Evolutionary conservation across 1,139 yeast species (phyloP), one percentile per base, ranked within the genome.

Genomic region (Zygoascus meyerae): DNA sequence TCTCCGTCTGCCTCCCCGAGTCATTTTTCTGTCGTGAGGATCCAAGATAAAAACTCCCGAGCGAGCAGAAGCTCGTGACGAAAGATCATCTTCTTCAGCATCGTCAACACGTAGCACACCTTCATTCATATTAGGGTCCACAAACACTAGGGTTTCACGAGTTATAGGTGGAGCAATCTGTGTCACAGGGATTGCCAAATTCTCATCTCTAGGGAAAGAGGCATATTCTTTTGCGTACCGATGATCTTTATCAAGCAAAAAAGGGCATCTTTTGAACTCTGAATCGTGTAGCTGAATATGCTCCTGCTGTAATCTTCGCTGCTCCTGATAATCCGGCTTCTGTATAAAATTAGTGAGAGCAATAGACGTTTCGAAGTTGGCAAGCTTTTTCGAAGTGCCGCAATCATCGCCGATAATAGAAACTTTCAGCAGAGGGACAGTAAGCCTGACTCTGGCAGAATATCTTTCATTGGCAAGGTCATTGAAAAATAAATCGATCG

Each of bases 251-350:
- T 75, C 75, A 14, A 90, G 64, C 33, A 90, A 63, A 59, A 87
- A 89, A 0, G 95, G 82, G 17, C 80, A 70, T 46, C 98, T 68
- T 55, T 86, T 94, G 55, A 78, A 87, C 0, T 95, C 90, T 0
- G 86, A 85, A 68, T 92, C 98, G 58, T 86, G 85, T 10, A 70
- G 56, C 18, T 77, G 68, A 2, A 89, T 68, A 62, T 86, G 95
- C 5, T 71, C 70, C 48, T 82, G 82, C 62, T 89, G 96, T 15
- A 66, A 60, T 9, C 62, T 62, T 48, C 79, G 66, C 40, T 75
- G 75, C 8, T 70, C 70, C 1, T 63, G 62, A 59, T 74, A 76
- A 44, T 79, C 69, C 6, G 72, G 66, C 50, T 78, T 77, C 51
- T 79, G 81, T 28, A 74, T 69, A 53, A 87, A 83, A 53, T 79